These are phyloP conservation scores for Lactarius quietus DNA, from an alignment of 768 basidiomycete genomes.

Conservation along the genomic window DNA sequence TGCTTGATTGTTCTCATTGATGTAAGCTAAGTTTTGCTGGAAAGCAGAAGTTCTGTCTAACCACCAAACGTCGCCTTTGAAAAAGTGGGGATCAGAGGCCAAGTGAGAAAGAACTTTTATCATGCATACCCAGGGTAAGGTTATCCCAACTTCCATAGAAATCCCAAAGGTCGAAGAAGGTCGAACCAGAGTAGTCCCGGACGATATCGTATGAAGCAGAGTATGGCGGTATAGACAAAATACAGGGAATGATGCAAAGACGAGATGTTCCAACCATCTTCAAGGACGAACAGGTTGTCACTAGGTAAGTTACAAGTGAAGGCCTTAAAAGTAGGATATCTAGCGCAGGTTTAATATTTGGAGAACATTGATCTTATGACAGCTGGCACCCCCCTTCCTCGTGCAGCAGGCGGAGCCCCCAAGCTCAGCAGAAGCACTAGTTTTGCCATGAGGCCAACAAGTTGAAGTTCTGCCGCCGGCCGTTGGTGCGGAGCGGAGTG, in stretches of 20 bases:
- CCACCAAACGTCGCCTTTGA: constrained; percentile 60
- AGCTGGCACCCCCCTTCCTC: neutral
- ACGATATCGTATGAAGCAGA: constrained; percentile 34
- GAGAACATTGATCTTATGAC: neutral
- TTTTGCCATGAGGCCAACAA: neutral
- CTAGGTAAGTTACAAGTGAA: neutral
- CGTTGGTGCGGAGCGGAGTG: neutral
- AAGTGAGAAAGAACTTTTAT: neutral
- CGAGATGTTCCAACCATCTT: neutral
- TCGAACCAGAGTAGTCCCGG: constrained; percentile 38
- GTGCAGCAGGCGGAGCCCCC: neutral
- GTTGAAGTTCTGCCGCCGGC: neutral
- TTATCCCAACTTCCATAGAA: constrained; percentile 43
- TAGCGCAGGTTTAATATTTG: no score
- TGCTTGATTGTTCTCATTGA: constrained; percentile 58
- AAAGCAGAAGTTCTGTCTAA: constrained; percentile 46
- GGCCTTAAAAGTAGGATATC: neutral
- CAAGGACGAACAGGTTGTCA: neutral
- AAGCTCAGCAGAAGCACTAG: neutral
- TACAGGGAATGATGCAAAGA: constrained; percentile 6
- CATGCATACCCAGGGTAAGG: constrained; percentile 36
- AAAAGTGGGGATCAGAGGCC: neutral
- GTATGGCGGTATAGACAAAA: constrained; percentile 7
- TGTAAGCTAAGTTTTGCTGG: constrained; percentile 50
- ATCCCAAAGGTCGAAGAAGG: constrained; percentile 46